Conservation (phyloP, 805 yeast species). For the Candida khao-thaluensis region DNA sequence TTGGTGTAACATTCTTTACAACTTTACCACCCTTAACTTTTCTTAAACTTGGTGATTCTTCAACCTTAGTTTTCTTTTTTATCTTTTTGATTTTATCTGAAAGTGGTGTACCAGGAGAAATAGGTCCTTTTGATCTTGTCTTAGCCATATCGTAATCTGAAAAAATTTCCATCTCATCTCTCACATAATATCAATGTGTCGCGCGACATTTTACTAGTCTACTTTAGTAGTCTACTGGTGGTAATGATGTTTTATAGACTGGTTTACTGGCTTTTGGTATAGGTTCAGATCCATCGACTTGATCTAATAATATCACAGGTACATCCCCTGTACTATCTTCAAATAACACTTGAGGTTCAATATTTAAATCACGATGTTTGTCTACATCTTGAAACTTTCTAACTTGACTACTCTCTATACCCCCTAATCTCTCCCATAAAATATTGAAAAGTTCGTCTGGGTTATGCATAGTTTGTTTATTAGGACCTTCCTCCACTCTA, state of each 20-base stretch:
- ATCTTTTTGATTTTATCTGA: conserved; percentile 25
- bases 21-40: conserved; percentile 20
- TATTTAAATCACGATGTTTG: conserved; percentile 19
- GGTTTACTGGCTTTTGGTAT: conserved; percentile 13
- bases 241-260: conserved; percentile 35
- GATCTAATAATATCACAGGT: conserved; percentile 42
- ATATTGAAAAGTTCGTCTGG: conserved; percentile 42
- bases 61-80: conserved; percentile 20
- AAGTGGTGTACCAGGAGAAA: conserved; percentile 25
- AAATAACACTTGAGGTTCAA: conserved; percentile 37
- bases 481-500: conserved; percentile 43
- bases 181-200: neutral
- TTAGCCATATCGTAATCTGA: conserved; percentile 25
- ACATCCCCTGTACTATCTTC: conserved; percentile 37
- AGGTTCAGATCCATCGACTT: conserved; percentile 15
- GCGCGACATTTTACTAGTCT: conserved; percentile 6
- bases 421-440: conserved; percentile 45
- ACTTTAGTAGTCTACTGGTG: conserved; percentile 21
- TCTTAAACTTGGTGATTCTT: conserved; percentile 24
- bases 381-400: conserved; percentile 23
- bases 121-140: conserved; percentile 30
- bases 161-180: conserved; percentile 19
- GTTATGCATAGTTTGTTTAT: conserved; percentile 31
- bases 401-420: conserved; percentile 35
- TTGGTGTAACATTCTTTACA: conserved; percentile 11